Evolutionary conservation across 2,329 filamentous ascomycete species (phyloP), one percentile per base, ranked within the genome.

Genomic region (Ceratocystis albifundus): DNA sequence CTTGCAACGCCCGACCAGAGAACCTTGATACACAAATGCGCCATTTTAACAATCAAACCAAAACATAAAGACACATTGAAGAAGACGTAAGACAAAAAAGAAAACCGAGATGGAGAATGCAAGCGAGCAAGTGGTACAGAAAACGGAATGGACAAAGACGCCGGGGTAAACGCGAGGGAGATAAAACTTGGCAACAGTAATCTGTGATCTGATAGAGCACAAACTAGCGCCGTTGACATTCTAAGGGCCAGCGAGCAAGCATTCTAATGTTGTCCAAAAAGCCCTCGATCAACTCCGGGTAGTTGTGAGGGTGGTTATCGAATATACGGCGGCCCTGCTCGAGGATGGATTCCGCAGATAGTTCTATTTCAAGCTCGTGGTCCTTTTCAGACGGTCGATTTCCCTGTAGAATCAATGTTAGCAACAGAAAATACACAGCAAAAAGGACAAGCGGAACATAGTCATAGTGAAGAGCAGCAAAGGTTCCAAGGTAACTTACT

Each of bases 361-460:
- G 74, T 73, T 94, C 90, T 61, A 95, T 81, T 73, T 95, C 90
- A 5, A 94, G 80, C 75, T 95, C 90, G 72, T 93, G 89, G 69
- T 88, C 87, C 70, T 89, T 90, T 66, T 82, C 80, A 0, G 72
- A 68, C 32, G 76, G 77, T 10, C 76, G 73, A 25, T 75, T 71
- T 36, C 76, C 76, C 74, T 80, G 71, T 22, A 65, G 15, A 17
- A 4, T 28, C 4, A 28, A 28, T 50, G 46, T 46, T 59, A 59
- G 15, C 20, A 28, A 15, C 1, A 53, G 48, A 25, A 25, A 53
- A 53, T 25, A 53, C 20, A 44, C 12, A 32, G 2, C 28, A 5
- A 50, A 50, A 8, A 15, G 7, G 28, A 41, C 5, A 32, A 46
- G 65, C 66, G 61, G 57, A 41, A 25, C 32, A n/a, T 25, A 15